Percentiles rank a stretch among this genome's conserved stretches.
Evolutionary conservation across 768 basidiomycete genomes (phyloP).

Genomic region (Lyophyllum semitale): DNA sequence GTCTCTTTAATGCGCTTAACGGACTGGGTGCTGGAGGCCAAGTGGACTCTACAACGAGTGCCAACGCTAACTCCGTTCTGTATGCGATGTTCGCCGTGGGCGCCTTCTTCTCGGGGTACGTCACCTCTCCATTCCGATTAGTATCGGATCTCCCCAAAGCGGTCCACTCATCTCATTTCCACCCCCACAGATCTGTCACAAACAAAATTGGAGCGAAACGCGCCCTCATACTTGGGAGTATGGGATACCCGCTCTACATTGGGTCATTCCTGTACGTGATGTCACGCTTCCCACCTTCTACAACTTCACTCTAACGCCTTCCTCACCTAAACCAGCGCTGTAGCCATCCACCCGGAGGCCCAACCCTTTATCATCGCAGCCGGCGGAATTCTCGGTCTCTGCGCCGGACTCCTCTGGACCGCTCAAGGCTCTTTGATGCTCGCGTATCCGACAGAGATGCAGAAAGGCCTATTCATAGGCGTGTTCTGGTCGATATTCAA

Average conservation of each 20-base stretch:
- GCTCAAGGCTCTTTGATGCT: conserved; percentile 86
- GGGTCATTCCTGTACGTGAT: conserved; percentile 65
- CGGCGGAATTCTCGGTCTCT: conserved; percentile 74
- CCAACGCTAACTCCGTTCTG: conserved; percentile 58
- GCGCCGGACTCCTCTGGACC: conserved; percentile 75
- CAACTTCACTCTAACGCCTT: neutral
- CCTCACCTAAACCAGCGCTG: conserved; percentile 39
- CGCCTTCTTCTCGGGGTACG: conserved; percentile 71
- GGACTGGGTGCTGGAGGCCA: conserved; percentile 68
- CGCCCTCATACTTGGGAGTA: conserved; percentile 73
- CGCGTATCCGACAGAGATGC: conserved; percentile 76
- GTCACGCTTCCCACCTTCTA: neutral
- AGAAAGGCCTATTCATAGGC: conserved; percentile 78
- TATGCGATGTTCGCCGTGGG: conserved; percentile 62
- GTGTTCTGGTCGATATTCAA: conserved; percentile 89
- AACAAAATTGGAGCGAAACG: conserved; percentile 78
- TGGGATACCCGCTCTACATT: conserved; percentile 78
- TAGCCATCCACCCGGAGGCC: conserved; percentile 68
- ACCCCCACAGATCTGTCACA: conserved; percentile 61
- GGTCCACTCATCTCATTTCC: neutral
- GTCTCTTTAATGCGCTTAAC: conserved; percentile 63
- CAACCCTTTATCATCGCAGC: conserved; percentile 68
- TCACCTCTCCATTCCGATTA: neutral
- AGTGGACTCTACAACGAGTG: conserved; percentile 50
- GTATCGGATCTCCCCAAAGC: neutral